phyloP scores from a whole-genome alignment of 768 basidiomycete genomes.

The Amylocystis lapponica region DNA sequence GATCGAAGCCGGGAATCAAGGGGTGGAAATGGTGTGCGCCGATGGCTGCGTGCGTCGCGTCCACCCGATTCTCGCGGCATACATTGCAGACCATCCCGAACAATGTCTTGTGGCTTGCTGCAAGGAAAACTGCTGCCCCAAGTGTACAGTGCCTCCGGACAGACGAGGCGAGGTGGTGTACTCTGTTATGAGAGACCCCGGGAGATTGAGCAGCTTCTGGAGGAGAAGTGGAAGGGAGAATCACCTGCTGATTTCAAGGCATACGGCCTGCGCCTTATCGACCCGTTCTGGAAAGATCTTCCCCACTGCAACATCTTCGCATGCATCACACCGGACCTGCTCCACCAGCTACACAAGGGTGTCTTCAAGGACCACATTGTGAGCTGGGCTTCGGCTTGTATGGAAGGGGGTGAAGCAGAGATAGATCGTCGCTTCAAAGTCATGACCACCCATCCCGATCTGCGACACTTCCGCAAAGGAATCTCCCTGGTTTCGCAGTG shows the following conservation, averaged over 20 bases:
- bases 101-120: conserved; percentile 19
- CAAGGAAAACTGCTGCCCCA: conserved; percentile 17
- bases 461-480: conserved; percentile 38
- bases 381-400: conserved; percentile 14
- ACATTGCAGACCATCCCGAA: conserved; percentile 24
- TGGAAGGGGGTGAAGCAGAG: conserved; percentile 19
- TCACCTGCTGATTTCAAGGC: conserved; percentile 4
- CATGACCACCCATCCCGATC: conserved; percentile 24
- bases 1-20: conserved; percentile 12
- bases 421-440: conserved; percentile 32
- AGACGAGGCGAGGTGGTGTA: conserved; percentile 8
- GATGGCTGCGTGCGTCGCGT: conserved; percentile 16
- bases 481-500: conserved; percentile 36
- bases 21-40: conserved; percentile 17
- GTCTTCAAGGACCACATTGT: conserved; percentile 40
- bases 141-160: too few relatives aligned
- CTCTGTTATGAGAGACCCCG: not conserved
- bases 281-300: conserved; percentile 39
- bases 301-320: conserved; percentile 36
- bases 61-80: conserved; percentile 20
- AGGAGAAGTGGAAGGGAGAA: too few relatives aligned
- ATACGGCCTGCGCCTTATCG: conserved; percentile 10
- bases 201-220: too few relatives aligned
- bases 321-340: conserved; percentile 34
- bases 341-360: conserved; percentile 46